phyloP scores from a whole-genome alignment of 768 basidiomycete species.

The Xanthoconium stramineum region DNA sequence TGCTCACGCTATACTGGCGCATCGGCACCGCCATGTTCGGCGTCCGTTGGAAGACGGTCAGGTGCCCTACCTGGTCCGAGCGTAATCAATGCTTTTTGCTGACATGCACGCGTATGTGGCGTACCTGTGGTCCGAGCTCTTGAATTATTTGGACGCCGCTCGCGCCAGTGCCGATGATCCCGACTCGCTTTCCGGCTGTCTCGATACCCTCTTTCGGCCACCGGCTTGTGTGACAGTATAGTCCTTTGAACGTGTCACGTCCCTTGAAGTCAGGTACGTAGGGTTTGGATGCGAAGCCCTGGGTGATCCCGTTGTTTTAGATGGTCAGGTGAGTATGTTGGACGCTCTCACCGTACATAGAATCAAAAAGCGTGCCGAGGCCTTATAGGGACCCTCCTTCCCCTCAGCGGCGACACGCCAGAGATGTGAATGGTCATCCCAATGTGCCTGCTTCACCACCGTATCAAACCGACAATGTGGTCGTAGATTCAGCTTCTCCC shows the following conservation, averaged over 20 bases:
- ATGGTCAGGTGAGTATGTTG: not conserved
- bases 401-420: not conserved
- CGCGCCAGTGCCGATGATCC: no score
- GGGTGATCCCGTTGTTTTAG: not conserved
- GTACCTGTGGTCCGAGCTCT: constrained; percentile 12
- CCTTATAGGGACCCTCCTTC: not conserved
- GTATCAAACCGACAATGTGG: not conserved
- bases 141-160: constrained; percentile 13
- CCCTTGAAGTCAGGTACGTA: constrained; percentile 15
- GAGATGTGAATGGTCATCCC: no score
- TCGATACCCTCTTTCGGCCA: no score
- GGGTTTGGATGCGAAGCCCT: constrained; percentile 8
- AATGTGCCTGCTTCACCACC: not conserved
- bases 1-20: constrained; percentile 1
- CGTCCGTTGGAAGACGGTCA: constrained; percentile 17
- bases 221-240: constrained; percentile 6
- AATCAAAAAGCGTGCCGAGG: constrained; percentile 4
- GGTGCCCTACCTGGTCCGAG: constrained; percentile 2
- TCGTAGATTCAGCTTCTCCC: not conserved
- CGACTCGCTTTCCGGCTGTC: no score
- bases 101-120: not conserved
- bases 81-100: not conserved
- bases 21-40: constrained; percentile 13
- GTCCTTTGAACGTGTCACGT: constrained; percentile 7
- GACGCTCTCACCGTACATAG: constrained; percentile 5